phyloP scores from a whole-genome alignment of 148 eudicot species.

The Bassia scoparia region DNA sequence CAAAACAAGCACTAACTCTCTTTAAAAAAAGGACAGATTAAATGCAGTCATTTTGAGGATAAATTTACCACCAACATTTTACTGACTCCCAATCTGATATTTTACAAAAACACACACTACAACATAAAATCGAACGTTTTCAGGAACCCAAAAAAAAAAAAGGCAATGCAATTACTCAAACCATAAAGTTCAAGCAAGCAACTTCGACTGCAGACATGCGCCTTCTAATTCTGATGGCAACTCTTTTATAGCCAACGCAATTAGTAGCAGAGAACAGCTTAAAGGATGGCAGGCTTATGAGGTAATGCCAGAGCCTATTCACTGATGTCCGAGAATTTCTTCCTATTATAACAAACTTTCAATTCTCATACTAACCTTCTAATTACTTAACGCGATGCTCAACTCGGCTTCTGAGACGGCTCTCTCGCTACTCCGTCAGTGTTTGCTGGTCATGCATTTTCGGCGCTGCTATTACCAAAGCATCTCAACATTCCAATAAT shows the following conservation, averaged over 20 bases:
- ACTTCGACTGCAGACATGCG: conserved; percentile 86
- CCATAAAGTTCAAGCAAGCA: conserved; percentile 99
- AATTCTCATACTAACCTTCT: conserved; percentile 55
- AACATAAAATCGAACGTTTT: neutral
- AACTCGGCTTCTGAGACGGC: conserved; percentile 54
- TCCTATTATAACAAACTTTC: neutral
- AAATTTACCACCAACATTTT: too few species aligned
- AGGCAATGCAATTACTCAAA: conserved; percentile 48
- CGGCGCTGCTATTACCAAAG: conserved; percentile 65
- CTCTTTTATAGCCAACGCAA: conserved; percentile 41
- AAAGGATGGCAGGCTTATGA: neutral
- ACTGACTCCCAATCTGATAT: neutral
- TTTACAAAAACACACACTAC: neutral
- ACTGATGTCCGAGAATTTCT: neutral
- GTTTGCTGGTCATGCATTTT: conserved; percentile 53
- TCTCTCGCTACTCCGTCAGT: conserved; percentile 53
- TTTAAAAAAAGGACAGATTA: neutral
- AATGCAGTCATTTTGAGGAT: neutral
- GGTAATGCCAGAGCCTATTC: neutral
- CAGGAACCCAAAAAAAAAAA: conserved; percentile 5
- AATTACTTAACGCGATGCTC: conserved; percentile 74
- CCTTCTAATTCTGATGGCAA: conserved; percentile 94
- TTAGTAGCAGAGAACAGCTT: conserved; percentile 12
- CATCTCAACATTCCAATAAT: conserved; percentile 82
- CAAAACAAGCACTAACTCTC: neutral